These are phyloP conservation scores for Magnusiomyces ingens DNA, from an alignment of 1,139 yeast species.

Conservation along the genomic window DNA sequence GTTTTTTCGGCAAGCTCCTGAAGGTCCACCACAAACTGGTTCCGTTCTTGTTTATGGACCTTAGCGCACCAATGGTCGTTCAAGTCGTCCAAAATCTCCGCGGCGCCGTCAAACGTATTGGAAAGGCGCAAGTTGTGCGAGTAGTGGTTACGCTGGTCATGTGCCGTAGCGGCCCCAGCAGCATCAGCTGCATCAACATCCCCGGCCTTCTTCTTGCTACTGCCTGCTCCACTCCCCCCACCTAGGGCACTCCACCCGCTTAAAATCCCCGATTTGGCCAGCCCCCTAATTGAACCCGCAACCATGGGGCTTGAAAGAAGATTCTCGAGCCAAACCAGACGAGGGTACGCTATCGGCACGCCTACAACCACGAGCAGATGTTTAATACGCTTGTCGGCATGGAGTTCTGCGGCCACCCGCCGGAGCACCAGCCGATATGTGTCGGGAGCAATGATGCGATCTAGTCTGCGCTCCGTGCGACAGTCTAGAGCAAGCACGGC, in stretches of 20 bases:
- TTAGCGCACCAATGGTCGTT: conserved; percentile 96
- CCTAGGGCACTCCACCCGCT: conserved; percentile 37
- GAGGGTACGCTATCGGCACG: conserved; percentile 89
- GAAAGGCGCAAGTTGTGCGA: conserved; percentile 37
- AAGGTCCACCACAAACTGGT: conserved; percentile 48
- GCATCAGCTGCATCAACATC: too few relatives aligned
- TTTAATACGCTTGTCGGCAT: conserved; percentile 46
- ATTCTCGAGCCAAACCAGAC: conserved; percentile 83
- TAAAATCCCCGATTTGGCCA: conserved; percentile 59
- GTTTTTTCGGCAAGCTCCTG: conserved; percentile 56
- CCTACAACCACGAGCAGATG: conserved; percentile 82
- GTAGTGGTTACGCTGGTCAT: too few relatives aligned
- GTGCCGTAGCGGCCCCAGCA: too few relatives aligned
- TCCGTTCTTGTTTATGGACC: conserved; percentile 75
- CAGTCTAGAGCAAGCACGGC: conserved; percentile 80
- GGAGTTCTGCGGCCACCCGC: conserved; percentile 51
- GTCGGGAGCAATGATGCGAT: conserved; percentile 46
- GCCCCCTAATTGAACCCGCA: conserved; percentile 56
- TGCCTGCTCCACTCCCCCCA: conserved; percentile 54
- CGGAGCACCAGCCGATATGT: conserved; percentile 59
- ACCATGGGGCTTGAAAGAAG: conserved; percentile 48
- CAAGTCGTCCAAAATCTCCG: conserved; percentile 84
- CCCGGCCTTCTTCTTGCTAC: conserved; percentile 24
- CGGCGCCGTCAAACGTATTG: conserved; percentile 85
- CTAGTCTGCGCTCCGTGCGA: conserved; percentile 75